Percentiles rank a stretch among this genome's conserved stretches.
Evolutionary conservation across 2,329 filamentous ascomycete genomes (phyloP).

Genomic region (Clonostachys chloroleuca): DNA sequence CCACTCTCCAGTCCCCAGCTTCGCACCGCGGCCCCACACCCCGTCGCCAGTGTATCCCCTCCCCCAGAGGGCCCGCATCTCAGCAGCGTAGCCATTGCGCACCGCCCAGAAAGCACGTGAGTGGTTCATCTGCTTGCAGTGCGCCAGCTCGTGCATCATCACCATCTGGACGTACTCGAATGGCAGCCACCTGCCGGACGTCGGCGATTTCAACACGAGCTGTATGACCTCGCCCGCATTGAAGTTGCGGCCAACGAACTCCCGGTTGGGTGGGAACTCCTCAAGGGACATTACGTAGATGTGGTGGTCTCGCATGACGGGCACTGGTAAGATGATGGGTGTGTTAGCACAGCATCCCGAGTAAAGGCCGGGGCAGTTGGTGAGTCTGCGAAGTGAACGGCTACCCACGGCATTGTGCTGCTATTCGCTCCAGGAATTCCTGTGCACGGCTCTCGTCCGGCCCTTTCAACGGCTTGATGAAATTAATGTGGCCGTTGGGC

Average conservation of each 20-base stretch:
- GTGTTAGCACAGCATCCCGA: not conserved
- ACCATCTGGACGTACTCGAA: slow-evolving; percentile 88
- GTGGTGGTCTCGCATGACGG: slow-evolving; percentile 64
- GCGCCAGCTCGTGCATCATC: slow-evolving; percentile 90
- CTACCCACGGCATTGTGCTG: slow-evolving; percentile 67
- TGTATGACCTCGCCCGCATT: slow-evolving; percentile 86
- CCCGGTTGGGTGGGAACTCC: slow-evolving; percentile 74
- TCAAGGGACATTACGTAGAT: slow-evolving; percentile 68
- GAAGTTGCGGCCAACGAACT: slow-evolving; percentile 87
- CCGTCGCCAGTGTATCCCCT: slow-evolving; percentile 75
- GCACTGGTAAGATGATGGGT: slow-evolving; percentile 33
- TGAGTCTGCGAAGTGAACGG: not conserved
- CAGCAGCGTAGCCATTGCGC: slow-evolving; percentile 65
- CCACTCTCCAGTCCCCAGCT: slow-evolving; percentile 57
- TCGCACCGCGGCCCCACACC: slow-evolving; percentile 71
- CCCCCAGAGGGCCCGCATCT: slow-evolving; percentile 68
- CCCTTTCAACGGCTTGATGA: slow-evolving; percentile 76
- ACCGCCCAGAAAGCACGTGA: slow-evolving; percentile 77
- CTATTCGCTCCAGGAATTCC: slow-evolving; percentile 71
- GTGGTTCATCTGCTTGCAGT: slow-evolving; percentile 92
- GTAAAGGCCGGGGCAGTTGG: not conserved
- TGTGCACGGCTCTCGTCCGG: slow-evolving; percentile 57
- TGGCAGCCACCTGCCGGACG: slow-evolving; percentile 67
- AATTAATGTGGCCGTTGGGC: slow-evolving; percentile 75
- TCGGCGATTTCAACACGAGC: slow-evolving; percentile 68